These are phyloP conservation scores for Trebouxiophyceae sp. DNA, from an alignment of 163 green algal genomes.

Conservation along the genomic window DNA sequence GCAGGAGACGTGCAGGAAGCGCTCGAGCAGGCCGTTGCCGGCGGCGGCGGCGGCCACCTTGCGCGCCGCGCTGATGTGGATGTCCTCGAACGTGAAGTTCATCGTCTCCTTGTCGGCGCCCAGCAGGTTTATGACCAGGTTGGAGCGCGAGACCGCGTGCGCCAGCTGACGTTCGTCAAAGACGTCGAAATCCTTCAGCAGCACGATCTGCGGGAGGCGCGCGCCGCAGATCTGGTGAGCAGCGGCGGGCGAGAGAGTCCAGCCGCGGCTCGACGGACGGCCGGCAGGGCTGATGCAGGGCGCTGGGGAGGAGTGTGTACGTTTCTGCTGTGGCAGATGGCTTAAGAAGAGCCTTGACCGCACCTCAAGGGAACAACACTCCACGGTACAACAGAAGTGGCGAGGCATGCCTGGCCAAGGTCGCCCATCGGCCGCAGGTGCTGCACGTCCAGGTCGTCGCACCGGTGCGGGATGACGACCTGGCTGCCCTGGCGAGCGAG, in stretches of 20 bases:
- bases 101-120: conserved; percentile 82
- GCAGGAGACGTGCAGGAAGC: conserved; percentile 80
- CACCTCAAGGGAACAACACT: no score
- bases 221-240: no score
- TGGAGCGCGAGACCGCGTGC: conserved; percentile 62
- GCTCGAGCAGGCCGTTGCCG: conserved; percentile 26
- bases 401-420: conserved; percentile 73
- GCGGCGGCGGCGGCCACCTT: conserved; percentile 48
- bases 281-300: no score
- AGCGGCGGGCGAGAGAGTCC: no score
- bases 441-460: conserved; percentile 75
- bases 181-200: conserved; percentile 64
- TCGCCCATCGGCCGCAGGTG: conserved; percentile 96
- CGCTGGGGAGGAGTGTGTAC: no score
- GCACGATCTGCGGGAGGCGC: conserved; percentile 60
- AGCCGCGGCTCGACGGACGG: no score
- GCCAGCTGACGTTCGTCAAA: conserved; percentile 68
- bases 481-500: conserved; percentile 69
- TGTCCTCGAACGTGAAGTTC: conserved; percentile 88
- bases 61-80: conserved; percentile 62
- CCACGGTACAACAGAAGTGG: neutral
- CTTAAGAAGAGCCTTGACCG: no score
- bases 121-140: conserved; percentile 95
- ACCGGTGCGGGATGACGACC: conserved; percentile 84
- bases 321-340: no score